Evolutionary conservation across 1,139 yeast species (phyloP).

Genomic region (Wickerhamomyces sp.): DNA sequence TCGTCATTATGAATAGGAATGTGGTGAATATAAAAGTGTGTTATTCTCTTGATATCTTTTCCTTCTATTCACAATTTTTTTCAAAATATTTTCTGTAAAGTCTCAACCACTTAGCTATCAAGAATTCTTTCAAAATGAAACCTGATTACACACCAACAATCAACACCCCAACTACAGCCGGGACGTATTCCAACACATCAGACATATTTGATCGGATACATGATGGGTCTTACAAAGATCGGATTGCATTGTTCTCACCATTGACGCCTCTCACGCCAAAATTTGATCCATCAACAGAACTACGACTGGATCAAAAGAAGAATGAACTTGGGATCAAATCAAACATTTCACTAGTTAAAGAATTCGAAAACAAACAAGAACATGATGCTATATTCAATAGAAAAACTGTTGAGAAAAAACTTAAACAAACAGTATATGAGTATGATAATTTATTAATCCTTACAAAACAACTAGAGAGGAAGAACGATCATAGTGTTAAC

Average conservation of each 20-base stretch:
- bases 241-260: neutral
- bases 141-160: neutral
- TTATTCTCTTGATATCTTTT: neutral
- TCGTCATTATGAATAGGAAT: too few relatives aligned
- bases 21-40: neutral
- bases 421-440: constrained; percentile 2
- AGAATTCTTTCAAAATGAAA: neutral
- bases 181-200: neutral
- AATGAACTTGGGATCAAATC: neutral
- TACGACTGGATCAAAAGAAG: neutral
- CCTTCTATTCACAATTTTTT: neutral
- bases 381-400: neutral
- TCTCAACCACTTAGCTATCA: neutral
- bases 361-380: neutral
- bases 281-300: neutral
- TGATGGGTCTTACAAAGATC: constrained; percentile 1
- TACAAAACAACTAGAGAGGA: neutral
- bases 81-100: neutral
- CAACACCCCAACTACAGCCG: neutral
- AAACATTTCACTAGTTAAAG: neutral
- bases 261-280: neutral
- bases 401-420: neutral
- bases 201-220: neutral
- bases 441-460: constrained; percentile 4
- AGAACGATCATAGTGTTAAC: constrained; percentile 3